phyloP scores from a whole-genome alignment of 2,329 filamentous ascomycete genomes.

The Aspergillus ustus region DNA sequence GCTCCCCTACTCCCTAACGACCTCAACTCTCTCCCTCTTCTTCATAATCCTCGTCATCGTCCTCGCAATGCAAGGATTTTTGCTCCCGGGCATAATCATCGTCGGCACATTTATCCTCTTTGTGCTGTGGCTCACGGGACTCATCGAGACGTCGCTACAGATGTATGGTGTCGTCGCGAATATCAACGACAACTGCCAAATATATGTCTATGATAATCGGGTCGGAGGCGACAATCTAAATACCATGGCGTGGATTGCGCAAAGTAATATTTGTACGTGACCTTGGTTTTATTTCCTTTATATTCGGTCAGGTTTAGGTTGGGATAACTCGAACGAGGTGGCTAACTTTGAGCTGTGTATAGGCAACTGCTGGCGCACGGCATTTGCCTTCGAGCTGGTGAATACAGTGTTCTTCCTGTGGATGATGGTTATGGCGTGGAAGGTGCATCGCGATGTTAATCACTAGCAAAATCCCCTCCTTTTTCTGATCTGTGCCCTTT shows the following conservation, averaged over 20 bases:
- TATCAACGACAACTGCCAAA: constrained; percentile 63
- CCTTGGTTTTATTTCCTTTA: not conserved
- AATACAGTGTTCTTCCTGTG: constrained; percentile 67
- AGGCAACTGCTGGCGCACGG: constrained; percentile 67
- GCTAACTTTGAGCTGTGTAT: constrained; percentile 3
- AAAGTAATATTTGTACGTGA: constrained; percentile 63
- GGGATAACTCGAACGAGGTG: not conserved
- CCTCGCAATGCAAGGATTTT: constrained; percentile 59
- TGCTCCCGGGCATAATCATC: constrained; percentile 64
- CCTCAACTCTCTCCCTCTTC: constrained; percentile 59
- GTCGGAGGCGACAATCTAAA: constrained; percentile 55
- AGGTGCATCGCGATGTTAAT: constrained; percentile 51
- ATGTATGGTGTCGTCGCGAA: constrained; percentile 61
- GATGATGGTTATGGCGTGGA: constrained; percentile 67
- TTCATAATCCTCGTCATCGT: constrained; percentile 64
- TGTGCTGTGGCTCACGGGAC: constrained; percentile 63
- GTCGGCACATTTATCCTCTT: constrained; percentile 65
- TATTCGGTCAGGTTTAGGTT: not conserved
- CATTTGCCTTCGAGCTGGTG: constrained; percentile 67
- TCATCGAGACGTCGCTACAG: constrained; percentile 67
- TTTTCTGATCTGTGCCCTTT: constrained; percentile 1
- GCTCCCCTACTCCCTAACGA: constrained; percentile 66
- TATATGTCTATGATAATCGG: constrained; percentile 56
- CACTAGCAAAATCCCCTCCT: not conserved
- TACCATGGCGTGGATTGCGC: constrained; percentile 66